Evolutionary conservation across 164 flowering plant species (phyloP).

Genomic region (Dillenia turbinata): DNA sequence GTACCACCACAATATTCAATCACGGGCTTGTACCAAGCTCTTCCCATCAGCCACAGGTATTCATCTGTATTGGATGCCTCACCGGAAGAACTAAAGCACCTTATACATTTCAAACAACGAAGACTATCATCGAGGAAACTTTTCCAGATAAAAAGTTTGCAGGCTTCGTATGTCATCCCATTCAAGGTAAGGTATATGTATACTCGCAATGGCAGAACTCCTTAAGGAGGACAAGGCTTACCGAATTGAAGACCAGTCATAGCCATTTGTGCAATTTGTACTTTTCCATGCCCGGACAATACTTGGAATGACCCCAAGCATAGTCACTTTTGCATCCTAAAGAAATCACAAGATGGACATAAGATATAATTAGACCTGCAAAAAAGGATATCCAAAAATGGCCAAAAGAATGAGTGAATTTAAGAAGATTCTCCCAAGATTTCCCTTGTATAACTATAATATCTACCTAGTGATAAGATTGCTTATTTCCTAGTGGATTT

Average conservation of each 20-base stretch:
- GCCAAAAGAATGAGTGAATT: no score
- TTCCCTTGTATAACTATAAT: no score
- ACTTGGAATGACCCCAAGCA: slow-evolving; percentile 97
- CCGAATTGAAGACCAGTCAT: slow-evolving; percentile 91
- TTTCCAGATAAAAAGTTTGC: no score
- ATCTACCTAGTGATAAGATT: no score
- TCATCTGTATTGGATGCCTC: slow-evolving; percentile 95
- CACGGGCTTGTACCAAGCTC: slow-evolving; percentile 88
- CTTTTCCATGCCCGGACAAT: slow-evolving; percentile 89
- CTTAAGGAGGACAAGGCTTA: slow-evolving; percentile 21
- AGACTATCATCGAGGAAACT: neutral
- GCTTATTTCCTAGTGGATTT: no score
- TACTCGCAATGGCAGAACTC: no score
- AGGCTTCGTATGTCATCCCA: no score
- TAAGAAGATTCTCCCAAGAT: no score
- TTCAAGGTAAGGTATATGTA: no score
- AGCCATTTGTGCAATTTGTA: slow-evolving; percentile 57
- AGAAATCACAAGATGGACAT: slow-evolving; percentile 8
- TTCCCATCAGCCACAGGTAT: slow-evolving; percentile 92
- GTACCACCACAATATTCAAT: slow-evolving; percentile 99
- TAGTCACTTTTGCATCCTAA: slow-evolving; percentile 93
- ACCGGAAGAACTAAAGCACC: slow-evolving; percentile 92
- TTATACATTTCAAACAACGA: slow-evolving; percentile 18
- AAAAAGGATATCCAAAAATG: no score
- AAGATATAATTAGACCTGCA: no score